A percentile compares a stretch with the other conserved stretches of the same genome.
These are phyloP conservation scores for Barnettozyma botsteinii DNA, from an alignment of 805 yeast genomes.

Conservation along the genomic window DNA sequence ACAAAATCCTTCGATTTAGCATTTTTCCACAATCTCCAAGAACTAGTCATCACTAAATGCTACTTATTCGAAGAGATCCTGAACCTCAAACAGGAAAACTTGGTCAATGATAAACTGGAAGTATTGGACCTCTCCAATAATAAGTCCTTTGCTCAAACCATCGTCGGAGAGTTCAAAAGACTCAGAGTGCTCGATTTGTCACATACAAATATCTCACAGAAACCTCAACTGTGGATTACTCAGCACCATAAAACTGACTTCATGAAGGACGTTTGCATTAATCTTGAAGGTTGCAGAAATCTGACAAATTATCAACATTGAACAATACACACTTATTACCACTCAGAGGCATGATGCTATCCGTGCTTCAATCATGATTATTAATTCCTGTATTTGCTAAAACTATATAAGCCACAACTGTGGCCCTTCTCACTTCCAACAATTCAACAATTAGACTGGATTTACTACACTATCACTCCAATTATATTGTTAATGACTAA, in stretches of 20 bases:
- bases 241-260: no score
- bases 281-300: background rate
- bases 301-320: background rate
- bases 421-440: no score
- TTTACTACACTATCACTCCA: no score
- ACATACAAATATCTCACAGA: background rate
- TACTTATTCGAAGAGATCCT: slow-evolving; percentile 5
- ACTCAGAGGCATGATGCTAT: no score
- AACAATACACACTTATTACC: no score
- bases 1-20: slow-evolving; percentile 7
- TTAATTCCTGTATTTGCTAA: no score
- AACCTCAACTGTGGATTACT: background rate
- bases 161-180: background rate
- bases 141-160: slow-evolving; percentile 4
- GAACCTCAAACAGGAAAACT: background rate
- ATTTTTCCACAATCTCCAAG: slow-evolving; percentile 7
- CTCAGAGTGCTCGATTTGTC: background rate
- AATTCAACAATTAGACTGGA: no score
- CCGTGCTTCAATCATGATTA: no score
- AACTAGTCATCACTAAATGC: slow-evolving; percentile 15
- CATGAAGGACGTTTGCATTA: background rate
- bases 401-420: no score
- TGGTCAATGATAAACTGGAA: slow-evolving; percentile 1
- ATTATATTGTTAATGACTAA: no score
- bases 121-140: slow-evolving; percentile 6